These are phyloP conservation scores for Chrysanthemum seticuspe DNA, from an alignment of 129 eudicot species.

Conservation along the genomic window DNA sequence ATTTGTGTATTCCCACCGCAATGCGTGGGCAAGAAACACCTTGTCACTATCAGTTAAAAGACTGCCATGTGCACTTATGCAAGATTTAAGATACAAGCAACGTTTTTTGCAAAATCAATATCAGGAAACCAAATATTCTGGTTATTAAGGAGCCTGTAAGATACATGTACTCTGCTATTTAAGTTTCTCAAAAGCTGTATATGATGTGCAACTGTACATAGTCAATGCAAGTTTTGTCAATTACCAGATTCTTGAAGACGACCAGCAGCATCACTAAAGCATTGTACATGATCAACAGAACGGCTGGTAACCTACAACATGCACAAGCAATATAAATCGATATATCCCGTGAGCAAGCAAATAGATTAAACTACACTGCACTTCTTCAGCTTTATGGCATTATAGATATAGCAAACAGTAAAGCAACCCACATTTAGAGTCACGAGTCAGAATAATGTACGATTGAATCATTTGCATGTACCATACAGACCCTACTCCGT, in stretches of 20 bases:
- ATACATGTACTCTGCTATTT: background rate
- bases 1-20: too few species aligned
- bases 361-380: background rate
- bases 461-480: too few species aligned
- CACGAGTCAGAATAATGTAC: background rate
- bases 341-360: background rate
- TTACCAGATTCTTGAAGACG: conserved; percentile 93
- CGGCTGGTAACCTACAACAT: conserved; percentile 65
- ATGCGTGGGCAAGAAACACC: too few species aligned
- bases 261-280: conserved; percentile 94
- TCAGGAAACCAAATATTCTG: background rate
- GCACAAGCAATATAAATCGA: conserved; percentile 15
- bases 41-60: background rate
- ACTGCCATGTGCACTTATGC: background rate
- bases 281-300: conserved; percentile 82
- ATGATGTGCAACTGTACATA: background rate
- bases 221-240: conserved; percentile 5
- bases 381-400: background rate
- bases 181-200: conserved; percentile 12
- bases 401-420: background rate
- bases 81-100: conserved; percentile 8
- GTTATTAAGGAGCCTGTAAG: background rate
- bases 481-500: too few species aligned
- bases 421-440: background rate
- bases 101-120: conserved; percentile 14